A percentile compares a stretch with the other conserved stretches of the same genome.
These are phyloP conservation scores for Carpinus viminea DNA, from an alignment of 306 rosid genomes.

Conservation along the genomic window DNA sequence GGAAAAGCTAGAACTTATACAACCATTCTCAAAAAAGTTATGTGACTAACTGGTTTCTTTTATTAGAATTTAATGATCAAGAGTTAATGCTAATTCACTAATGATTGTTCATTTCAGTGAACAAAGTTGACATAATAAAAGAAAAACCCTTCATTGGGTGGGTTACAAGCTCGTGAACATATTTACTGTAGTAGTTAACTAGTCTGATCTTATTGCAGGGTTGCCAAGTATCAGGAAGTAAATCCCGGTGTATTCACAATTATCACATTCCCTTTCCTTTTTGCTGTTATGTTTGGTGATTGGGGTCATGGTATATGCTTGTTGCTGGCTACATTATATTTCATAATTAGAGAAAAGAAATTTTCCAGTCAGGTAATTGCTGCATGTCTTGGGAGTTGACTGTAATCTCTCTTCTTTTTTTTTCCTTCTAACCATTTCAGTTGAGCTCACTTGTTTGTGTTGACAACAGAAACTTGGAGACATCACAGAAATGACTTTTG, in stretches of 20 bases:
- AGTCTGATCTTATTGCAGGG: conserved; percentile 35
- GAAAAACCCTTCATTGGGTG: neutral
- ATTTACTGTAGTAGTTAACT: neutral
- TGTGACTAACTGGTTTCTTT: neutral
- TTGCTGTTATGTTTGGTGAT: conserved; percentile 88
- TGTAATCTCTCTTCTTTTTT: conserved; percentile 9
- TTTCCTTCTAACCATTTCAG: conserved; percentile 15
- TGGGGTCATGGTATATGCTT: conserved; percentile 91
- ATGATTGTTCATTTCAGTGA: neutral
- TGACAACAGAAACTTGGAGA: conserved; percentile 79
- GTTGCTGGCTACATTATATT: conserved; percentile 67
- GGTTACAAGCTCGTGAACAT: neutral
- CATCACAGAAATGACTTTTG: conserved; percentile 79
- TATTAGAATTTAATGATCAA: neutral
- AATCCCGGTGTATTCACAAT: conserved; percentile 78
- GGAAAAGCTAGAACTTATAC: neutral
- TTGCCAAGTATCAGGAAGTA: conserved; percentile 79
- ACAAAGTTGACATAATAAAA: neutral
- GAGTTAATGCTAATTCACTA: neutral
- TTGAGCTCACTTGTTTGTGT: conserved; percentile 40
- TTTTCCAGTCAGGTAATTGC: conserved; percentile 62
- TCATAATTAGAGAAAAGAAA: conserved; percentile 61
- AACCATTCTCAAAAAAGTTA: neutral
- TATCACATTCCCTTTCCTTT: conserved; percentile 81
- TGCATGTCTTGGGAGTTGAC: conserved; percentile 21